Evolutionary conservation across 495 filamentous ascomycete species (phyloP).

Genomic region (Daldinia vernicosa): DNA sequence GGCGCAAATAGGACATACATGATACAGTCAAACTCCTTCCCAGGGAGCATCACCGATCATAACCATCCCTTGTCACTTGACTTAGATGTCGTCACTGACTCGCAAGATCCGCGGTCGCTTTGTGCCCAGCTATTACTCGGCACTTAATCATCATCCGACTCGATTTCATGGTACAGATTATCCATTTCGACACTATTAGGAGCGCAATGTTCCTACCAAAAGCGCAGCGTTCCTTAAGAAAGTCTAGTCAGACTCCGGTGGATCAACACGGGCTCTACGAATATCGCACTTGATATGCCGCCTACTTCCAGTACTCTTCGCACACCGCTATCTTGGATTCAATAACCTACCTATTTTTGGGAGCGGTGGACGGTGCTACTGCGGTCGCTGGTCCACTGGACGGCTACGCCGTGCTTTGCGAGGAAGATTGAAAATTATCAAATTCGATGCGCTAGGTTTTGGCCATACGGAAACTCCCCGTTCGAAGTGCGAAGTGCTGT

Average conservation of each 20-base stretch:
- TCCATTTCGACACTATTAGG: not conserved
- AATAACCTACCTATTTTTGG: constrained; percentile 16
- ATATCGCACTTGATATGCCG: constrained; percentile 21
- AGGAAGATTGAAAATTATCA: constrained; percentile 7
- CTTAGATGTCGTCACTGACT: constrained; percentile 33
- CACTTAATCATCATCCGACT: constrained; percentile 32
- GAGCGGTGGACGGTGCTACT: constrained; percentile 21
- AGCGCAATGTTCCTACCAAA: not conserved
- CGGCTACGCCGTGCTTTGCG: constrained; percentile 6
- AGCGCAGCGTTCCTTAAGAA: constrained; percentile 6
- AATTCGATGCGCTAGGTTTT: constrained; percentile 8
- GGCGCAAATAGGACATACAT: constrained; percentile 18
- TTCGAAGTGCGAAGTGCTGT: constrained; percentile 14
- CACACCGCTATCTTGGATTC: constrained; percentile 35
- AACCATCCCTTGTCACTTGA: constrained; percentile 32
- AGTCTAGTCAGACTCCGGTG: constrained; percentile 21
- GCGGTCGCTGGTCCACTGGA: constrained; percentile 13
- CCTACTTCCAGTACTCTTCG: constrained; percentile 21
- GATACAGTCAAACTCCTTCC: not conserved
- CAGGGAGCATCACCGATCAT: constrained; percentile 16
- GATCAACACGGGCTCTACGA: constrained; percentile 22
- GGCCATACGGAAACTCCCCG: constrained; percentile 21
- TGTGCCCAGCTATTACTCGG: constrained; percentile 23
- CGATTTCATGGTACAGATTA: constrained; percentile 12
- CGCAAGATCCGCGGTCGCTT: constrained; percentile 25